Base-by-base conservation (phyloP, 805 yeast genomes). In the Nakazawaea ambrosiae region DNA sequence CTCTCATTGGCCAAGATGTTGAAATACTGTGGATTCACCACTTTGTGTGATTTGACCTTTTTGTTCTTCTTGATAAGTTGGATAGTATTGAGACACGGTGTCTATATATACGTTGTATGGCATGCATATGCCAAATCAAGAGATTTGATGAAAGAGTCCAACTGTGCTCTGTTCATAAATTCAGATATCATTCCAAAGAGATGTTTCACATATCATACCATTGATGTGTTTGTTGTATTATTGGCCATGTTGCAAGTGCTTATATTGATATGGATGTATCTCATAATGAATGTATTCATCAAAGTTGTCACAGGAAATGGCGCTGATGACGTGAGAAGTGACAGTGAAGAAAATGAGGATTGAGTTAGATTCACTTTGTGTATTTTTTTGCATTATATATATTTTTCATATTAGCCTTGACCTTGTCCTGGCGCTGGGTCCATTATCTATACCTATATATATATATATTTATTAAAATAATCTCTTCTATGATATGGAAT, bases 241-340 rank as follows among this genome's bases (percentile, higher is more conserved):
- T 64, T 88, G 31, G 71, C 73, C 8, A 76, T 80, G 0, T 65
- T 87, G 41, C 95, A 88, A 53, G 49, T 73, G 4, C 59, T 88
- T 26, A 73, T 78, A 24, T 40, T 78, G 14, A 54, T 82, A 36
- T 87, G 96, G 96, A 68, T 87, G 70, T 74, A 64, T 51, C 66
- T 82, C 61, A 87, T 88, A 41, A 44, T 71, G 10, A 77, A 73
- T 47, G 94, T 87, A 19, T 86, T 84, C 9, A 55, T 68, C 39
- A 78, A 71, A 53, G 90, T 87, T 18, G 44, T 86, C 19, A 64
- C 70, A 7, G 96, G 96, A 4, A 66, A 60, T 17, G 75, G 77
- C 25, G 96, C 96, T 2, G 95, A 85, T 48, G 96, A 88, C 55
- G 80, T 81, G 23, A 75, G 96, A 59, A 80, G 90, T 53, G 95